Evolutionary conservation across 176 grass and related monocot genomes (phyloP).

Genomic region (Oryza punctata): DNA sequence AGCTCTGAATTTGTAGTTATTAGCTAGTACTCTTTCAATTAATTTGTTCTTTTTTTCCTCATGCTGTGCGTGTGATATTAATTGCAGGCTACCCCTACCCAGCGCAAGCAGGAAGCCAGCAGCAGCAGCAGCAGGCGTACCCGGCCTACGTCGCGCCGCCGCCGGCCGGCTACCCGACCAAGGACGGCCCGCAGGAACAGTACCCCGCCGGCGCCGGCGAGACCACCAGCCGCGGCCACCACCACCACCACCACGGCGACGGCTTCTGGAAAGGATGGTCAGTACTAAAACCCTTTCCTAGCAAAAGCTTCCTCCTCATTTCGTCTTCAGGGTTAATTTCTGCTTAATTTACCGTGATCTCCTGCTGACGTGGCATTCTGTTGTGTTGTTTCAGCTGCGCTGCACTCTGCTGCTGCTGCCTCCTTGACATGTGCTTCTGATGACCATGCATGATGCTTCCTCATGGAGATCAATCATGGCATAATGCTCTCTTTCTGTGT

Average conservation of each 20-base stretch:
- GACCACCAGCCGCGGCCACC: slow-evolving; percentile 16
- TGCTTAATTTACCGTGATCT: background rate
- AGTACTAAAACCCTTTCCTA: background rate
- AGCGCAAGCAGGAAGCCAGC: background rate
- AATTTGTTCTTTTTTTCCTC: no score
- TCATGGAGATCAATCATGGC: background rate
- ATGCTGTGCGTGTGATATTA: no score
- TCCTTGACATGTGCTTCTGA: slow-evolving; percentile 49
- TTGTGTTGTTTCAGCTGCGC: slow-evolving; percentile 20
- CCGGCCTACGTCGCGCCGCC: slow-evolving; percentile 31
- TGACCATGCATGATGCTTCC: background rate
- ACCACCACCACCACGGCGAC: background rate
- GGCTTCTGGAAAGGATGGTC: slow-evolving; percentile 51
- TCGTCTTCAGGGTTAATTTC: background rate
- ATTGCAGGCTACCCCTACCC: slow-evolving; percentile 38
- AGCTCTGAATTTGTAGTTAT: no score
- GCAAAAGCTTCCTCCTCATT: no score
- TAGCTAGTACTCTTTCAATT: no score
- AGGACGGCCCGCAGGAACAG: slow-evolving; percentile 18
- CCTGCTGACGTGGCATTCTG: background rate
- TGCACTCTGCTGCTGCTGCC: slow-evolving; percentile 52
- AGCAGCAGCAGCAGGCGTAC: slow-evolving; percentile 13
- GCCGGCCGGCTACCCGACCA: slow-evolving; percentile 16
- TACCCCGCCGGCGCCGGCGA: background rate
- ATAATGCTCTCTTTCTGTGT: no score